Conservation (phyloP, 257 asterid genomes). For the Agastache rugosa region DNA sequence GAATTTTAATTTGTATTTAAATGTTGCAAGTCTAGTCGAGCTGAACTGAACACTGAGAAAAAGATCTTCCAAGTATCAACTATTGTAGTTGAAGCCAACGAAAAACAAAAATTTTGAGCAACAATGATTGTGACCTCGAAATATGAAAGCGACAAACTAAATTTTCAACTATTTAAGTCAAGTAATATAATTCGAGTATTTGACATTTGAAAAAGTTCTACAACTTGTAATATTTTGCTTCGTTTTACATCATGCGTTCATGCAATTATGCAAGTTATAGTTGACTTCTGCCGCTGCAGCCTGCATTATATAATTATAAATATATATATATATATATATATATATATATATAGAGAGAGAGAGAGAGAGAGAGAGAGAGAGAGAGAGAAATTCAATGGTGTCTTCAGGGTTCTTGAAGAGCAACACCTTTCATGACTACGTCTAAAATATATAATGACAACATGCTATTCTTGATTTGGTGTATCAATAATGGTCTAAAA, state of each 20-base stretch:
- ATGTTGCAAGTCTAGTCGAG: too few relatives aligned
- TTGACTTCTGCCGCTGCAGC: slow-evolving; percentile 37
- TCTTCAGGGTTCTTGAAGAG: slow-evolving; percentile 37
- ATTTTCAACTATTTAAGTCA: not conserved
- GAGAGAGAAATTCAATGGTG: slow-evolving; percentile 5
- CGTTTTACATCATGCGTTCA: slow-evolving; percentile 32
- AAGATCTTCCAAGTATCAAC: too few relatives aligned
- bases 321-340: too few relatives aligned
- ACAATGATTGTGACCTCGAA: slow-evolving; percentile 24
- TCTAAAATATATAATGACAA: slow-evolving; percentile 5
- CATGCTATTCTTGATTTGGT: slow-evolving; percentile 38
- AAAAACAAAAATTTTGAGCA: not conserved
- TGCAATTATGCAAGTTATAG: slow-evolving; percentile 31
- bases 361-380: too few relatives aligned
- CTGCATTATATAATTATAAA: not conserved
- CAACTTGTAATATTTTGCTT: slow-evolving; percentile 27
- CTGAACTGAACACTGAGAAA: too few relatives aligned
- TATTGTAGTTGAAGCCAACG: not conserved
- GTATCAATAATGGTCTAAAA: slow-evolving; percentile 32
- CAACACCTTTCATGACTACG: slow-evolving; percentile 2
- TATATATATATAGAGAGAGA: too few relatives aligned
- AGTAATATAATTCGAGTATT: not conserved
- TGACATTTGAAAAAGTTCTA: slow-evolving; percentile 18
- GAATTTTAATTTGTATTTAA: too few relatives aligned
- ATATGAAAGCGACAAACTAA: slow-evolving; percentile 31